Base-by-base conservation (phyloP, 2,329 filamentous ascomycete genomes). In the Alternaria gansuensis region DNA sequence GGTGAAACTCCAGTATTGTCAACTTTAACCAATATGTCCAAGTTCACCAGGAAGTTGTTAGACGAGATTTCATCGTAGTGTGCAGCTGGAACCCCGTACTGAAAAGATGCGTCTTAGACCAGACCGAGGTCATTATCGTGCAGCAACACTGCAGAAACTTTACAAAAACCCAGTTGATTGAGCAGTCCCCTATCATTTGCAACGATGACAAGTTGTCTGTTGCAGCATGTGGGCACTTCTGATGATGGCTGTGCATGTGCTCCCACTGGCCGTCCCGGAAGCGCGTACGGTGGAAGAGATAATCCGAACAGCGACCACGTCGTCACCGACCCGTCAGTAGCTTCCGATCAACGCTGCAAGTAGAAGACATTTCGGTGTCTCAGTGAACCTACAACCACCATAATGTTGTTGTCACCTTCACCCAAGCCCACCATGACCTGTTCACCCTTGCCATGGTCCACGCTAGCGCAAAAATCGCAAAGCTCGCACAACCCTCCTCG, bases 381-480 rank as follows among this genome's bases (percentile, higher is more conserved):
- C 44, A 43, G 28, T 41, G 45, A 50, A 52, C 31, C 39, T 55
- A 45, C 54, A 57, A 57, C 61, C 56, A 51, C 54, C 58, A 66
- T 50, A 52, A 65, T 65, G 60, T 46, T 57, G 62, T 53, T 59
- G 50, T 51, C 58, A 29, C 48, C 37, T 48, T 39, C 50, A 39
- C 29, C 23, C 33, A 26, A 13, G 17, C 11, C 50, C 51, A 59
- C 51, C 50, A 48, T 48, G 54, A 50, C 51, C 59, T 54, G 46
- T 57, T 56, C 51, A 41, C 44, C 51, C 51, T 54, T 58, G 46
- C 54, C 63, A 58, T 60, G 54, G 51, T 51, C 51, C 65, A 63
- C 72, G 72, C 74, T 76, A 76, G 70, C 63, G 70, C 73, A 49
- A 64, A 71, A 72, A 53, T 57, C 66, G 72, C 69, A 70, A 72